Evolutionary conservation across 257 asterid species (phyloP), one percentile per base, ranked within the genome.

Genomic region (Marsdenia floribunda): DNA sequence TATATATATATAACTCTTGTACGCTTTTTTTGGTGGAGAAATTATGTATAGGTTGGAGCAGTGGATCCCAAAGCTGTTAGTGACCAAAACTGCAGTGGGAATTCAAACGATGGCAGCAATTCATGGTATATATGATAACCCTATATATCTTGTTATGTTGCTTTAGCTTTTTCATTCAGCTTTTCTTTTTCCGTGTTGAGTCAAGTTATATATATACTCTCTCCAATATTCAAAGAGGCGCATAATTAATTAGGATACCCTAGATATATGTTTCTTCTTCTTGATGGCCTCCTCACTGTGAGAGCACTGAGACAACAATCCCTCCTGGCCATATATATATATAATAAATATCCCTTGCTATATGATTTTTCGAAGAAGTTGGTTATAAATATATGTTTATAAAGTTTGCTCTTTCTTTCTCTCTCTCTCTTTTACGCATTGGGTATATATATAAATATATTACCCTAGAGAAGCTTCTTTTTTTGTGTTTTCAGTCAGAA

Each of bases 51-150:
- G 97, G 92, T 84, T 14, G 90, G 86, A 72, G 78, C 80, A 21
- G 44, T 88, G 81, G 93, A 92, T 90, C 87, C 87, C 8, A 91
- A 86, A 80, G 68, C 46, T 55, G 84, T 74, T 18, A 74, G 76
- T 86, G 93, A 87, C 55, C 96, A 88, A 71, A 86, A 84, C 74
- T 83, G 88, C 87, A 68, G 84, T 81, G 88, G 76, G 50, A 86
- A 84, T 81, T 73, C 79, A 22, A 84, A 79, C 70, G 92, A 89
- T 66, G 89, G 84, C 55, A 82, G 61, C 78, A 86, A 92, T 86
- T 85, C 96, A 75, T 92, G 95, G 96, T 90, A 90, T 59, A 12
- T 38, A 18, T 54, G 60, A 6, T 21, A 19, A 53, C 6, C 8
- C 21, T 55, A 63, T 52, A 58, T 13, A 40, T 26, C 72, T 65